These are phyloP conservation scores for Solanum chmielewskii DNA, from an alignment of 257 asterid genomes.

Conservation along the genomic window DNA sequence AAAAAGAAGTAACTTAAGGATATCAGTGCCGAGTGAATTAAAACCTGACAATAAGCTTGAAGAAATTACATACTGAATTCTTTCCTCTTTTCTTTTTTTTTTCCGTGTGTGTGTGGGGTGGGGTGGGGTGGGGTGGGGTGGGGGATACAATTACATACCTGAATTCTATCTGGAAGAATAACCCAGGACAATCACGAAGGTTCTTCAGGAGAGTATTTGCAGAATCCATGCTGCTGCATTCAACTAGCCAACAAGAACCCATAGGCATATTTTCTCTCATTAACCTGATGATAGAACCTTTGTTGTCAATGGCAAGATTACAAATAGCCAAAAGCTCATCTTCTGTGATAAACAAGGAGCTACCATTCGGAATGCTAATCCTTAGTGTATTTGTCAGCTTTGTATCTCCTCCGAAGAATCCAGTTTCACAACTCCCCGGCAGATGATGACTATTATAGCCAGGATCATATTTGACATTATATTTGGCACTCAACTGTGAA, in stretches of 20 bases:
- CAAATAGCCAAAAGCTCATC: constrained; percentile 48
- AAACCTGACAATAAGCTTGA: neutral
- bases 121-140: neutral
- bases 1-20: neutral
- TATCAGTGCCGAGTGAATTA: neutral
- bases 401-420: constrained; percentile 26
- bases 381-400: constrained; percentile 25
- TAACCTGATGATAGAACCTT: constrained; percentile 43
- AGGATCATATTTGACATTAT: constrained; percentile 24
- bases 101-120: rapidly evolving
- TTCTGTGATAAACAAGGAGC: constrained; percentile 31
- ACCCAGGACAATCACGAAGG: constrained; percentile 43
- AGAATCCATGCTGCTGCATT: constrained; percentile 43
- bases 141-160: constrained; percentile 17
- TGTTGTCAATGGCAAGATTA: constrained; percentile 40
- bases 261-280: constrained; percentile 29
- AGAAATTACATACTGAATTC: neutral
- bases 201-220: constrained; percentile 41
- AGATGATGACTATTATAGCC: constrained; percentile 24
- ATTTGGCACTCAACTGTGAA: constrained; percentile 36
- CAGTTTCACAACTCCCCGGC: constrained; percentile 10
- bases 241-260: constrained; percentile 49
- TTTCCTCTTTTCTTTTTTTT: neutral
- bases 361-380: constrained; percentile 33
- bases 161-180: constrained; percentile 54